A percentile compares a stretch with the other conserved stretches of the same genome.
These are phyloP conservation scores for Botrytis pseudocinerea DNA, from an alignment of 2,329 filamentous ascomycete genomes.

Conservation along the genomic window DNA sequence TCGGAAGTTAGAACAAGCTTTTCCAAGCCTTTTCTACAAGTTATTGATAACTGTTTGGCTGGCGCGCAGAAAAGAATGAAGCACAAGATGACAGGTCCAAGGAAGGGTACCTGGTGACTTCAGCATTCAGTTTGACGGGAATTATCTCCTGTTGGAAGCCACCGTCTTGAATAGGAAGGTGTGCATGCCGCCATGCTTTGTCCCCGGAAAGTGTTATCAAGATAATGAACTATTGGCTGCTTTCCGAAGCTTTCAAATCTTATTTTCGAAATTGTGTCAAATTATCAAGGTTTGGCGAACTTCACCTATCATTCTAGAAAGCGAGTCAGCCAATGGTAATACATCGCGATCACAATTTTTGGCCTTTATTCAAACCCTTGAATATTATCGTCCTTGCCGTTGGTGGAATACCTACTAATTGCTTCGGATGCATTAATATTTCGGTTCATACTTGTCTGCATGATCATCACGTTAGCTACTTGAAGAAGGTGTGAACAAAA, in stretches of 20 bases:
- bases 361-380: not conserved
- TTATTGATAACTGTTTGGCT: not conserved
- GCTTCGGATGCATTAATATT: not conserved
- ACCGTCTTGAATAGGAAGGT: slow-evolving; percentile 13
- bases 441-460: slow-evolving; percentile 12
- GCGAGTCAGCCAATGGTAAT: not conserved
- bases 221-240: not conserved
- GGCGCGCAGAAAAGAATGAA: not conserved
- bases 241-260: not conserved
- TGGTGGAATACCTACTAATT: not conserved
- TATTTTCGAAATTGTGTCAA: not conserved
- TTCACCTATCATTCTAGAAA: not conserved
- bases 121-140: not conserved
- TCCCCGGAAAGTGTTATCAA: not conserved
- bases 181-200: not conserved
- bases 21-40: not conserved
- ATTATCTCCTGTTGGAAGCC: not conserved
- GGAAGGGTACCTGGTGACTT: not conserved
- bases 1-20: slow-evolving; percentile 13
- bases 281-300: not conserved
- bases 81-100: not conserved
- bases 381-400: not conserved
- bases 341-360: not conserved
- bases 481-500: not conserved
- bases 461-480: slow-evolving; percentile 10